These are phyloP conservation scores for Ceratocystis lukuohia DNA, from an alignment of 2,329 filamentous ascomycete species.

Conservation along the genomic window DNA sequence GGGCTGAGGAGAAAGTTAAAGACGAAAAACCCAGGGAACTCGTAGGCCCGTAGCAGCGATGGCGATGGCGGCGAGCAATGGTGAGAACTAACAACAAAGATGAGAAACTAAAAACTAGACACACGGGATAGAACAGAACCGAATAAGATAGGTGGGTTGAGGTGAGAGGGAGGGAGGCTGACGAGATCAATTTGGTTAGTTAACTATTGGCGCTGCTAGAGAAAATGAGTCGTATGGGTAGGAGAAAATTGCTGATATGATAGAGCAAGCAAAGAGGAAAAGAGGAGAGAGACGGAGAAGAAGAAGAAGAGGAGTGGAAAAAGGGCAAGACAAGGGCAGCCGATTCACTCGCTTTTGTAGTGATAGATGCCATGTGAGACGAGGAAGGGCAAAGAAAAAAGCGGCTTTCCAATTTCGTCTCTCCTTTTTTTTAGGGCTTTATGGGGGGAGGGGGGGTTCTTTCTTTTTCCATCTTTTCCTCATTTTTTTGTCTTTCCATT, in stretches of 20 bases:
- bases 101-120: background rate
- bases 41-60: background rate
- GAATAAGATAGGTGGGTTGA: background rate
- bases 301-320: background rate
- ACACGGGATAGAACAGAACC: background rate
- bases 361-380: background rate
- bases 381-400: background rate
- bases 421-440: background rate
- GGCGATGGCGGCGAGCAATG: background rate
- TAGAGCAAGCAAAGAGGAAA: background rate
- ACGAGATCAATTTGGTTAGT: no score
- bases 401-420: background rate
- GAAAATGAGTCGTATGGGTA: no score
- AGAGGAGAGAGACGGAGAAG: background rate
- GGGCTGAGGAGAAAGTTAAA: slow-evolving; percentile 11
- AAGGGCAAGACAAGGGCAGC: no score
- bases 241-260: background rate
- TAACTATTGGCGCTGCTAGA: no score
- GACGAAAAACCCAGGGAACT: background rate
- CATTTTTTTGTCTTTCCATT: background rate
- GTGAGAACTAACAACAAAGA: background rate
- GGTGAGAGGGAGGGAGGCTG: background rate
- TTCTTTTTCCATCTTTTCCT: background rate
- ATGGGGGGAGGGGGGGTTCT: background rate
- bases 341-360: background rate